These are phyloP conservation scores for Solanum acaule DNA, from an alignment of 257 asterid genomes.

Conservation along the genomic window DNA sequence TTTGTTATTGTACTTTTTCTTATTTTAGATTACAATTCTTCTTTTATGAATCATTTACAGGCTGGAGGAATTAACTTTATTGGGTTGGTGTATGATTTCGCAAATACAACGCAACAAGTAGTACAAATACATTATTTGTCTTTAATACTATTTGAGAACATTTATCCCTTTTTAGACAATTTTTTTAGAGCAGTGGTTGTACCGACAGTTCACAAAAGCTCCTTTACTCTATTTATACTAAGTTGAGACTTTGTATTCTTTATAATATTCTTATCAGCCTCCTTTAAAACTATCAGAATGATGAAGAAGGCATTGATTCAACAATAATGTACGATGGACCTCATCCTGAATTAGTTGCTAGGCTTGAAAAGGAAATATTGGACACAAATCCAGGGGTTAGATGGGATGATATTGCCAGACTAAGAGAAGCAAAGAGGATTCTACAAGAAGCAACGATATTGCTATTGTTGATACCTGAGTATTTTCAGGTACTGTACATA, in stretches of 20 bases:
- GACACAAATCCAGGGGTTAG: conserved; percentile 81
- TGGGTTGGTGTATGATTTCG: neutral
- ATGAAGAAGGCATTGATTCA: conserved; percentile 61
- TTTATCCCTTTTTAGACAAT: neutral
- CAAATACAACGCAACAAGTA: too few species aligned
- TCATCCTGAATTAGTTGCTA: conserved; percentile 84
- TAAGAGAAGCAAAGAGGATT: conserved; percentile 84
- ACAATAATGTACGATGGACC: conserved; percentile 78
- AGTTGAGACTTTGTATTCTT: neutral
- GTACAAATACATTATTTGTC: too few species aligned
- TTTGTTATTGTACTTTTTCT: neutral
- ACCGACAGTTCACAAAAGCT: neutral
- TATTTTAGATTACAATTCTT: neutral
- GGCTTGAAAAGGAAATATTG: conserved; percentile 89
- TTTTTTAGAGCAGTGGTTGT: neutral
- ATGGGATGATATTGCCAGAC: conserved; percentile 96
- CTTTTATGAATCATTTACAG: neutral
- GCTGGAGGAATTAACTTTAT: neutral
- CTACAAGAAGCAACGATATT: conserved; percentile 96
- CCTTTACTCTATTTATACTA: neutral
- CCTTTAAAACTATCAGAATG: neutral
- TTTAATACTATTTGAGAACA: too few species aligned
- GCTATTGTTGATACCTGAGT: conserved; percentile 94
- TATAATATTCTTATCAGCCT: neutral
- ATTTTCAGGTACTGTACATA: conserved; percentile 58